Evolutionary conservation across 176 grass and related monocot species (phyloP), one percentile per base, ranked within the genome.

Genomic region (Leersia perrieri): DNA sequence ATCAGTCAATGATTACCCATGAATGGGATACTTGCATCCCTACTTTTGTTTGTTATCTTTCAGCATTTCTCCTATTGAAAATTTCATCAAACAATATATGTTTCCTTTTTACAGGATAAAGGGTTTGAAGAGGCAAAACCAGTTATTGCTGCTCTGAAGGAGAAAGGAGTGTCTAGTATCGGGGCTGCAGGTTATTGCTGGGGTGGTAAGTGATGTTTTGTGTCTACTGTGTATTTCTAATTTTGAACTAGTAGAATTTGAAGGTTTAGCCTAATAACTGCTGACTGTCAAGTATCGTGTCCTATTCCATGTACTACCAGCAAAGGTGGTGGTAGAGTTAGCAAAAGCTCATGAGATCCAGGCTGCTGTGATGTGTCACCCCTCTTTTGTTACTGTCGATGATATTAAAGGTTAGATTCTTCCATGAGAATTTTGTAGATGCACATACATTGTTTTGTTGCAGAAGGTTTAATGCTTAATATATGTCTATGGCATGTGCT

Each of bases 171-270:
- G 26, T 70, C 75, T 74, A 66, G 67, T 33, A 60, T 97, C 73
- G 94, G 94, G 13, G 89, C 94, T 88, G 87, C 80, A 78, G 94
- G 94, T 5, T 97, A 91, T 90, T 94, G 94, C 80, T 97, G 94
- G 94, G 91, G 94, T 75, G 94, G 94, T 97, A 79, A 86, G 91
- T 69, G 16, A 23, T 33, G 18, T 34, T 66, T 28, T 84, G 11
- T 49, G 11, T 22, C 18, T 68, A 74, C 18, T 61, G 13, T 20
- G 57, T 63, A 70, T 57, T 33, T 51, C 31, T 57, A 76, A 13
- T 22, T 69, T 84, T 62, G 7, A 63, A 44, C 25, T 32, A n/a
- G n/a, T n/a, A 20, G n/a, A 23, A 44, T n/a, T 64, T 14, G 58
- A 64, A 63, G 7, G 5, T 73, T 83, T 39, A 53, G 31, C 9